A percentile compares a stretch with the other conserved stretches of the same genome.
phyloP scores from a whole-genome alignment of 129 eudicot species.

The Flaveria brownii region DNA sequence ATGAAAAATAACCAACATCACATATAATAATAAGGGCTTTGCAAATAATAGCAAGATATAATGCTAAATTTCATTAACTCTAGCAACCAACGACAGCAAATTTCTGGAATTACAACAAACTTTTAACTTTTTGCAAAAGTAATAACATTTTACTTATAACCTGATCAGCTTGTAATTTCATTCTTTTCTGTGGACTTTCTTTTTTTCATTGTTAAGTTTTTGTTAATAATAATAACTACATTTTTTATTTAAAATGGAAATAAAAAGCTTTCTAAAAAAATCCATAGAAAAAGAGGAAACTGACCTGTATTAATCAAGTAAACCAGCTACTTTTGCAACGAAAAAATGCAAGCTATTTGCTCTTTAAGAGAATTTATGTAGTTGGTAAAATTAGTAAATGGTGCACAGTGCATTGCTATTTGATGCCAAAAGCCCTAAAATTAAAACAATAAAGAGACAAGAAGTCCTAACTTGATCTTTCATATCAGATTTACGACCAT shows the following conservation, averaged over 20 bases:
- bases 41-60: background rate
- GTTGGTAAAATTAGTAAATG: background rate
- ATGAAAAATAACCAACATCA: background rate
- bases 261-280: background rate
- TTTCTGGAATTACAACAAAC: background rate
- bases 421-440: background rate
- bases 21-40: background rate
- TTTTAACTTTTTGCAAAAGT: background rate
- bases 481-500: constrained; percentile 39
- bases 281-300: background rate
- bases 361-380: background rate
- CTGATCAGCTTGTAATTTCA: background rate
- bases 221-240: too few relatives aligned
- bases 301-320: background rate
- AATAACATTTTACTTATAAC: background rate
- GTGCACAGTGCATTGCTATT: background rate
- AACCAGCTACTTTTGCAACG: background rate
- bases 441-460: background rate
- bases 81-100: background rate
- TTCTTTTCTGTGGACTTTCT: background rate
- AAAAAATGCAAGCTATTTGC: background rate
- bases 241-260: background rate
- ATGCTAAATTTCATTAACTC: background rate
- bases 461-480: constrained; percentile 50
- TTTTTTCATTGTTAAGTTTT: too few relatives aligned